A percentile compares a stretch with the other conserved stretches of the same genome.
These are phyloP conservation scores for Globisporangium spinosum DNA, from an alignment of 352 stramenopile genomes.

Conservation along the genomic window DNA sequence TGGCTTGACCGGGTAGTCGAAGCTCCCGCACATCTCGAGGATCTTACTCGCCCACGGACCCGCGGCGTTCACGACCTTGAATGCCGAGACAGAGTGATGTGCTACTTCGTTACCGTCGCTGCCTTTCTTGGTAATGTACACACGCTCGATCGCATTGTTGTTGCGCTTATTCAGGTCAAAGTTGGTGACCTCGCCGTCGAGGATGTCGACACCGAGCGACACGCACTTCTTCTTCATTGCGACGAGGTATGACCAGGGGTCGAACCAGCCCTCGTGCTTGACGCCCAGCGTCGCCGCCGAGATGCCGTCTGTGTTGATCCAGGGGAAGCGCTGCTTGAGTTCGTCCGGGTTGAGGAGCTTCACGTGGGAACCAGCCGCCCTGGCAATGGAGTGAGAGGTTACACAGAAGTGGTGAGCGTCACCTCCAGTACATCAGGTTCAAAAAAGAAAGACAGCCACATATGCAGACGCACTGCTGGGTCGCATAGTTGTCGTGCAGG, in stretches of 20 bases:
- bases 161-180: slow-evolving; percentile 50
- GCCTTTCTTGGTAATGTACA: slow-evolving; percentile 42
- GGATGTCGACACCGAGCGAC: slow-evolving; percentile 63
- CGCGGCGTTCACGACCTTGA: slow-evolving; percentile 75
- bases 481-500: slow-evolving; percentile 58
- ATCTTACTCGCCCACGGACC: slow-evolving; percentile 71
- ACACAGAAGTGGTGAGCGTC: not conserved
- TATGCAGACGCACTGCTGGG: slow-evolving; percentile 30
- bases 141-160: slow-evolving; percentile 54
- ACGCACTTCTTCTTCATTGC: slow-evolving; percentile 75
- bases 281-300: slow-evolving; percentile 56
- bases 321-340: slow-evolving; percentile 65
- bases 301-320: slow-evolving; percentile 67
- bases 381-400: slow-evolving; percentile 11
- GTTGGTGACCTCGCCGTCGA: slow-evolving; percentile 64
- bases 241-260: slow-evolving; percentile 75
- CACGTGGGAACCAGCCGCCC: slow-evolving; percentile 41
- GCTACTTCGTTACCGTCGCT: slow-evolving; percentile 21
- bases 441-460: not conserved
- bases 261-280: slow-evolving; percentile 81
- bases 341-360: slow-evolving; percentile 48
- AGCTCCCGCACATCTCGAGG: slow-evolving; percentile 54
- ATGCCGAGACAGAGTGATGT: slow-evolving; percentile 32
- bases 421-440: not conserved
- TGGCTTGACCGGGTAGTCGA: slow-evolving; percentile 74